phyloP scores from a whole-genome alignment of 176 grass and related monocot genomes.

The Ensete ventricosum region DNA sequence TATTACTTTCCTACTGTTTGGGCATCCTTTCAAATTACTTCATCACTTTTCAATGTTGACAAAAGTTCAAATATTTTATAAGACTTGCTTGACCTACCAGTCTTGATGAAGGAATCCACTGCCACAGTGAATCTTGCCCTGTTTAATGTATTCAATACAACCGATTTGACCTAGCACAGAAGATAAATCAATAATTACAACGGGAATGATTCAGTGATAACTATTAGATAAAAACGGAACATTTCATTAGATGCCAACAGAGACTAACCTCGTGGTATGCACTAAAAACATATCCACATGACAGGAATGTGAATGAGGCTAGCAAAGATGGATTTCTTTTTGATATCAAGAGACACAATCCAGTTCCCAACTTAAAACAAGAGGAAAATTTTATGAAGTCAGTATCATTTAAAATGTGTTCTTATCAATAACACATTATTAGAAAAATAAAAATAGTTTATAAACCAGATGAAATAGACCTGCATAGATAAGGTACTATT shows the following conservation, averaged over 20 bases:
- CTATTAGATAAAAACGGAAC: not conserved
- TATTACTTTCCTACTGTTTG: no score
- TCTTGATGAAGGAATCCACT: conserved; percentile 97
- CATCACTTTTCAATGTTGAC: not conserved
- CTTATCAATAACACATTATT: not conserved
- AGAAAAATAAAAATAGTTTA: not conserved
- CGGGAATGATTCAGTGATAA: conserved; percentile 12
- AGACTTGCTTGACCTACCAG: conserved; percentile 36
- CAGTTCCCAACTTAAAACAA: conserved; percentile 76
- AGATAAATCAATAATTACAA: conserved; percentile 15
- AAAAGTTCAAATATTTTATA: not conserved
- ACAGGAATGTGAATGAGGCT: conserved; percentile 77
- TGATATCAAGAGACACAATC: conserved; percentile 86
- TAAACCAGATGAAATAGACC: not conserved
- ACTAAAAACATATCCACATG: conserved; percentile 88
- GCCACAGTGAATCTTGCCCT: conserved; percentile 90
- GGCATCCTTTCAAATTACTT: not conserved
- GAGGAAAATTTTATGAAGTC: not conserved
- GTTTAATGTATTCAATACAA: conserved; percentile 95
- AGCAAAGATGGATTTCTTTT: conserved; percentile 85
- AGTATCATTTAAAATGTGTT: not conserved
- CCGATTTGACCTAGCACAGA: conserved; percentile 73
- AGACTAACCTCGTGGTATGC: conserved; percentile 84
- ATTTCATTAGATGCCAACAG: conserved; percentile 4
- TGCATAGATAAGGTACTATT: not conserved